Percentiles rank a stretch among this genome's conserved stretches.
Evolutionary conservation across 1,284 basidiomycete species (phyloP).

Genomic region (Fomitopsis schrenkii): DNA sequence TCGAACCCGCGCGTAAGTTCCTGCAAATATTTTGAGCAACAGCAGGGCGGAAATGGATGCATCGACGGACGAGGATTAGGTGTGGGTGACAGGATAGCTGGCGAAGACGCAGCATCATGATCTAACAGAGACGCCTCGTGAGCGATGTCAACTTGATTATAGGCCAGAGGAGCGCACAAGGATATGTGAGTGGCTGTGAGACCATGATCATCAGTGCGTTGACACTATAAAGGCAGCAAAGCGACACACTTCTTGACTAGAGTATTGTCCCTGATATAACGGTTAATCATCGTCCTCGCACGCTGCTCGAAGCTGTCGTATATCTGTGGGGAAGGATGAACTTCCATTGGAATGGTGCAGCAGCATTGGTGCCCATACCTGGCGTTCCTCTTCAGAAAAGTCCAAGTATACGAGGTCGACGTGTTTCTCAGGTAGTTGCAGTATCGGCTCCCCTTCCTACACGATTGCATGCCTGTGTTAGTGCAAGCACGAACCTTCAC

Average conservation of each 20-base stretch:
- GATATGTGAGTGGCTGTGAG: slow-evolving; percentile 44
- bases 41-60: neutral
- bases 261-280: slow-evolving; percentile 52
- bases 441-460: slow-evolving; percentile 53
- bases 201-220: neutral
- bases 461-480: slow-evolving; percentile 3
- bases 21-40: slow-evolving; percentile 17
- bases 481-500: neutral
- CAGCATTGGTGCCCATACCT: slow-evolving; percentile 33
- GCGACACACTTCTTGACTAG: slow-evolving; percentile 55
- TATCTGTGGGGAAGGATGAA: slow-evolving; percentile 34
- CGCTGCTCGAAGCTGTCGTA: slow-evolving; percentile 56
- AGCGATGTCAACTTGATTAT: neutral
- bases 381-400: slow-evolving; percentile 60
- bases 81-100: slow-evolving; percentile 66
- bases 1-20: slow-evolving; percentile 39
- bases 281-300: slow-evolving; percentile 51
- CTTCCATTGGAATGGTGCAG: no score
- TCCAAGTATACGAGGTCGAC: slow-evolving; percentile 53
- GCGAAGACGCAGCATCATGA: slow-evolving; percentile 63
- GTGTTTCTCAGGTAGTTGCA: slow-evolving; percentile 56
- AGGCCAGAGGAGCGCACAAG: slow-evolving; percentile 30
- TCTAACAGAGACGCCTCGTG: slow-evolving; percentile 26
- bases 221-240: neutral
- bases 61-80: slow-evolving; percentile 48